A percentile compares a stretch with the other conserved stretches of the same genome.
These are phyloP conservation scores for Noccaea caerulescens DNA, from an alignment of 345 rosid genomes.

Conservation along the genomic window DNA sequence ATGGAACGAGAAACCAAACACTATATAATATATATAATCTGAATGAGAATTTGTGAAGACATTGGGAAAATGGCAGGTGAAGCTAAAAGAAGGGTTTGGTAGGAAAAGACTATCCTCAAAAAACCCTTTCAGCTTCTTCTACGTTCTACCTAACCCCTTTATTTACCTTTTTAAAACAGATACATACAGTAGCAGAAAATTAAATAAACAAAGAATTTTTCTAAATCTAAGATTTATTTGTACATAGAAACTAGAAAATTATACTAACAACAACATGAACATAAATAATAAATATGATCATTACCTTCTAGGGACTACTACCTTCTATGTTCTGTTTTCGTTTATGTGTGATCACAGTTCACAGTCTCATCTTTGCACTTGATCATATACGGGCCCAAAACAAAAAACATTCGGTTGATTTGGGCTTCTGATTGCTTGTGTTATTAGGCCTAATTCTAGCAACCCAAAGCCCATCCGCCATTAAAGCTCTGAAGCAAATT, in stretches of 20 bases:
- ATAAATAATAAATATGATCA: too few species aligned
- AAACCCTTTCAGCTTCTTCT: neutral
- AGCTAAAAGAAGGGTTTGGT: conserved; percentile 36
- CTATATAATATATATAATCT: neutral
- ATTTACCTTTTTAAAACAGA: too few species aligned
- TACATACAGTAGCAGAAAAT: too few species aligned
- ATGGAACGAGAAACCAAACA: conserved; percentile 11
- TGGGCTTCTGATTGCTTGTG: neutral
- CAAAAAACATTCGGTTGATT: neutral
- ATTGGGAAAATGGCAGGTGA: conserved; percentile 32
- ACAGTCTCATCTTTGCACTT: neutral
- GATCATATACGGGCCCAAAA: neutral
- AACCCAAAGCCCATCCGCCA: conserved; percentile 33
- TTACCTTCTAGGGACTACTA: too few species aligned
- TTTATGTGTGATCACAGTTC: neutral
- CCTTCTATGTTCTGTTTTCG: too few species aligned
- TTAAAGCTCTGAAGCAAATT: conserved; percentile 12
- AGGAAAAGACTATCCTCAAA: conserved; percentile 14
- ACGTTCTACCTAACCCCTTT: conserved; percentile 33
- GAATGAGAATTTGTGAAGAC: neutral
- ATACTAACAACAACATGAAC: neutral
- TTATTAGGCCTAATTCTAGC: neutral
- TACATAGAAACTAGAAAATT: neutral
- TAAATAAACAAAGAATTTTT: too few species aligned
- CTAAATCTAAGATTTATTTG: too few species aligned